Evolutionary conservation across 345 rosid genomes (phyloP).

Genomic region (Citrus inodora): DNA sequence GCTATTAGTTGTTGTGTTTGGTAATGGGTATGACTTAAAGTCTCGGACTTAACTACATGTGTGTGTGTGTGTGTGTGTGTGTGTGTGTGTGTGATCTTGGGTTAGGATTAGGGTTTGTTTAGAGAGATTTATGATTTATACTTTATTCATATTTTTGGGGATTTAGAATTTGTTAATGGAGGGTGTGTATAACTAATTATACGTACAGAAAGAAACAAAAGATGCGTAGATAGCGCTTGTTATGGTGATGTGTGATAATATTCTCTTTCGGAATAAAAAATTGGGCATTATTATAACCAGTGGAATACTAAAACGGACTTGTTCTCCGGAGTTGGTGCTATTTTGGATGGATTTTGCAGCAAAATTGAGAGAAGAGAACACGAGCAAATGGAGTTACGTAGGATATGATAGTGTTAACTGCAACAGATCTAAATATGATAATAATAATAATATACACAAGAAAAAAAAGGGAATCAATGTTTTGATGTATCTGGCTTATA

Average conservation of each 20-base stretch:
- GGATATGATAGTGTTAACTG: constrained; percentile 11
- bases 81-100: not conserved
- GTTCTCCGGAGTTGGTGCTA: constrained; percentile 60
- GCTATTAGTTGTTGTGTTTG: constrained; percentile 10
- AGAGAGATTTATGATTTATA: not conserved
- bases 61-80: too few relatives aligned
- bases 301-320: constrained; percentile 47
- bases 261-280: constrained; percentile 36
- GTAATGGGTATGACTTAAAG: constrained; percentile 15
- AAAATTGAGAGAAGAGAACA: constrained; percentile 29
- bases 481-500: constrained; percentile 57
- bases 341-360: constrained; percentile 59
- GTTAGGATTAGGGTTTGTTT: constrained; percentile 20
- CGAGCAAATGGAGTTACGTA: constrained; percentile 48
- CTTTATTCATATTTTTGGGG: constrained; percentile 1
- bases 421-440: constrained; percentile 32
- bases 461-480: constrained; percentile 72
- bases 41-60: not conserved
- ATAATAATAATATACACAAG: constrained; percentile 26
- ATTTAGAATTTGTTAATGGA: constrained; percentile 2
- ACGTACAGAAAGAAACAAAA: constrained; percentile 43
- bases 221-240: constrained; percentile 33
- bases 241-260: constrained; percentile 46
- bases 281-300: constrained; percentile 4
- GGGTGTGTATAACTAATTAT: constrained; percentile 6